These are phyloP conservation scores for Zea luxurians DNA, from an alignment of 176 grass and related monocot genomes.

Conservation along the genomic window DNA sequence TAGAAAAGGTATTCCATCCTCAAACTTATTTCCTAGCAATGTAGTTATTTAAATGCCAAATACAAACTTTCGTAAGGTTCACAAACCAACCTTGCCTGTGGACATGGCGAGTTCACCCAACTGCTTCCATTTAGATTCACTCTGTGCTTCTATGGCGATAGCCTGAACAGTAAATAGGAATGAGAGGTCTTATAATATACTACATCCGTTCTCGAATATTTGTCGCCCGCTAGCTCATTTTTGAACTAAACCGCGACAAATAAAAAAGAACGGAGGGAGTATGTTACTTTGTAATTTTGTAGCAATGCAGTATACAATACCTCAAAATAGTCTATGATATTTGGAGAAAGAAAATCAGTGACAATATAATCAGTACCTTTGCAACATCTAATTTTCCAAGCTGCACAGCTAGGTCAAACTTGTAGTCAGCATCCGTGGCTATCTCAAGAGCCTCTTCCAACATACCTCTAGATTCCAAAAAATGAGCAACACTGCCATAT, in stretches of 20 bases:
- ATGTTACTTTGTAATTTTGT: background rate
- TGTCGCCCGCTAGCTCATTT: too few relatives aligned
- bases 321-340: conserved; percentile 3
- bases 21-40: conserved; percentile 7
- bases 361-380: conserved; percentile 58
- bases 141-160: conserved; percentile 58
- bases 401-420: conserved; percentile 93
- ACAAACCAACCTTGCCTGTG: conserved; percentile 75
- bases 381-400: conserved; percentile 89
- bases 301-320: conserved; percentile 5
- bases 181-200: too few relatives aligned
- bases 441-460: conserved; percentile 97
- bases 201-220: too few relatives aligned
- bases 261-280: too few relatives aligned
- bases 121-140: conserved; percentile 99
- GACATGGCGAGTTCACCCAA: conserved; percentile 92
- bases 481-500: conserved; percentile 82
- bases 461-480: conserved; percentile 97
- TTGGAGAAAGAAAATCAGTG: background rate
- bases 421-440: conserved; percentile 31
- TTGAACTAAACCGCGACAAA: too few relatives aligned
- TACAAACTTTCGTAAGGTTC: conserved; percentile 19
- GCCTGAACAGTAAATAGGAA: too few relatives aligned
- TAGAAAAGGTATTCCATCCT: background rate
- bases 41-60: background rate